Base-by-base conservation (phyloP, 768 basidiomycete genomes). In the Pisolithus albus region DNA sequence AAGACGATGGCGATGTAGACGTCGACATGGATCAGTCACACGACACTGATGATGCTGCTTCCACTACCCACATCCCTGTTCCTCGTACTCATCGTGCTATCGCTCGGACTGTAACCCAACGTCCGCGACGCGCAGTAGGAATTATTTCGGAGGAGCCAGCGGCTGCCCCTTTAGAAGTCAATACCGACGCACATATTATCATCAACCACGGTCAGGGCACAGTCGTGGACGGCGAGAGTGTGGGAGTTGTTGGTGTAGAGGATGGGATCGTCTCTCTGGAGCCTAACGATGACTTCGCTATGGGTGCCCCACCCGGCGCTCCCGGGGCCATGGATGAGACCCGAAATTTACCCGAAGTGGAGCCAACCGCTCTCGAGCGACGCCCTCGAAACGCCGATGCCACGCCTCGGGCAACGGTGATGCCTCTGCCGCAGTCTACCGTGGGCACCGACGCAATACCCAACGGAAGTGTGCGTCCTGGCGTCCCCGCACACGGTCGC, bases 231-330 rank as follows among this genome's bases (percentile, higher is more conserved):
- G 63, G 57, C 36, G 79, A 74, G 0, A 72, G 69, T 5, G 79
- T 78, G 8, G 64, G 60, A 2, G 62, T 68, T 7, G 65, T 66
- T 26, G 78, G 80, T 0, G 84, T 87, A 13, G 86, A 87, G 50
- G 86, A 86, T 53, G 88, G 84, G 1, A 82, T 90, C 38, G 87
- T 88, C 7, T 80, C 80, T 3, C 68, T 90, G 39, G 86, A 88
- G 38, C 77, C 80, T n/a, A 90, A 90, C 55, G 90, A 92, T 58
- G 88, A 88, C 64, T 88, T 92, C 57, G 87, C 85, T 5, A 88
- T 91, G 84, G 90, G 90, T 44, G 90, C 90, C 0, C 90, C 90
- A 1, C 91, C 91, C 8, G 89, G 89, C 37, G 89, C 91, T n/a
- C 90, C 90, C 0, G 90, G 90, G 46, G 90, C 89, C 0, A 81